Evolutionary conservation across 2,329 filamentous ascomycete genomes (phyloP).

Genomic region (Aspergillus neotritici): DNA sequence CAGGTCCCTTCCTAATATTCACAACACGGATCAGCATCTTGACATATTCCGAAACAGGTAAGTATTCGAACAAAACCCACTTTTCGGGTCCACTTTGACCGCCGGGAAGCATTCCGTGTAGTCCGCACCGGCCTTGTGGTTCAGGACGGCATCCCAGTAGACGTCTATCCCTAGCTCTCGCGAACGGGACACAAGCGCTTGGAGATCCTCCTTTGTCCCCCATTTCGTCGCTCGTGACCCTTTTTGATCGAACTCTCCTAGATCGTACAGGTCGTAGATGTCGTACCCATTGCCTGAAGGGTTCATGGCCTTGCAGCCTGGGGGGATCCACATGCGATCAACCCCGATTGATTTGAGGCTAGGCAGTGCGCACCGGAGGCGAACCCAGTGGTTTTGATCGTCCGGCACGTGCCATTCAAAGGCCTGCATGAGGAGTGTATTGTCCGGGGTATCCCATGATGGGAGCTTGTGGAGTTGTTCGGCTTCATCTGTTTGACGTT

Average conservation of each 20-base stretch:
- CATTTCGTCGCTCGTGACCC: conserved; percentile 60
- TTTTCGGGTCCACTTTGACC: conserved; percentile 56
- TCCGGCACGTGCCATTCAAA: conserved; percentile 69
- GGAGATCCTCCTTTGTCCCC: conserved; percentile 59
- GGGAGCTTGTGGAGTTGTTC: conserved; percentile 20
- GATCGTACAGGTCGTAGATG: conserved; percentile 63
- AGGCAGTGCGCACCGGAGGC: conserved; percentile 50
- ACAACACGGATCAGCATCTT: not conserved
- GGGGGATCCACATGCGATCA: conserved; percentile 62
- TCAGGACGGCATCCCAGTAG: conserved; percentile 66
- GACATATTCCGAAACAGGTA: not conserved
- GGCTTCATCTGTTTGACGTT: conserved; percentile 17
- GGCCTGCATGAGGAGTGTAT: conserved; percentile 57
- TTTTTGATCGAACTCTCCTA: conserved; percentile 70
- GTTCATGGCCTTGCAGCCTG: conserved; percentile 62
- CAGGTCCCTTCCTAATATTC: conserved; percentile 47
- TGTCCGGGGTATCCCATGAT: conserved; percentile 31
- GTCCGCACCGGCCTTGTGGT: conserved; percentile 67
- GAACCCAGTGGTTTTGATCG: conserved; percentile 56
- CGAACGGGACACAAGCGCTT: conserved; percentile 48
- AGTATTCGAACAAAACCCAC: conserved; percentile 19
- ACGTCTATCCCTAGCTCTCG: conserved; percentile 51
- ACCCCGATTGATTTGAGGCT: conserved; percentile 56
- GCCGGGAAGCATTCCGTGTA: conserved; percentile 57
- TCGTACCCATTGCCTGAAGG: conserved; percentile 62